phyloP scores from a whole-genome alignment of 2,329 filamentous ascomycete species.

The Fusarium pseudonygamai region DNA sequence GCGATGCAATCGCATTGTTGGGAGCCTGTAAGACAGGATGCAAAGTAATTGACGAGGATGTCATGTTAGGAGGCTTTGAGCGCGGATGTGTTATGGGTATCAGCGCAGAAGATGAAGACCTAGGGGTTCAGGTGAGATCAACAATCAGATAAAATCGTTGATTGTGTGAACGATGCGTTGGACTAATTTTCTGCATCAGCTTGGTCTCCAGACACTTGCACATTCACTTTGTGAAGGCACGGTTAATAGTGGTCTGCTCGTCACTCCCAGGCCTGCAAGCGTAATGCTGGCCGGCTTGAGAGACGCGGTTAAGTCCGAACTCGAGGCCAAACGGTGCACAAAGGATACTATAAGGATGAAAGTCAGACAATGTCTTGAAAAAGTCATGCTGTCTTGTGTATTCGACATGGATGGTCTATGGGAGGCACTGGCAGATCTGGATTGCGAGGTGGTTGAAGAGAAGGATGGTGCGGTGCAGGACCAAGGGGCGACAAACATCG shows the following conservation, averaged over 20 bases:
- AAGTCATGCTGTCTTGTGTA: constrained; percentile 63
- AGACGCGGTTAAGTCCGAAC: constrained; percentile 52
- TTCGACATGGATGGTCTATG: constrained; percentile 68
- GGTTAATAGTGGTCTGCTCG: constrained; percentile 51
- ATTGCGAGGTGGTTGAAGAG: constrained; percentile 49
- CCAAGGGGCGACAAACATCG: neutral
- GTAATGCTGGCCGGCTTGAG: constrained; percentile 54
- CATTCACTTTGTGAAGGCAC: constrained; percentile 48
- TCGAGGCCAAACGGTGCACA: constrained; percentile 32
- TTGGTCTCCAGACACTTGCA: constrained; percentile 61
- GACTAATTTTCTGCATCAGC: constrained; percentile 41
- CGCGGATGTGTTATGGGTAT: constrained; percentile 63
- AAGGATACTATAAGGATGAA: constrained; percentile 33
- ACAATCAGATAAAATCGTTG: neutral
- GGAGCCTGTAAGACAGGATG: constrained; percentile 56
- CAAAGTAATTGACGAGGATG: constrained; percentile 57
- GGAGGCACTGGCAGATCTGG: constrained; percentile 65
- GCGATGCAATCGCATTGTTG: constrained; percentile 43
- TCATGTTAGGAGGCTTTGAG: constrained; percentile 60
- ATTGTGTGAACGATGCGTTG: neutral
- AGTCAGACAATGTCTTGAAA: constrained; percentile 55
- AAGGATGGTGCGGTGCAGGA: constrained; percentile 30
- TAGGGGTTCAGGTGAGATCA: constrained; percentile 58
- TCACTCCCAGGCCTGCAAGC: constrained; percentile 58
- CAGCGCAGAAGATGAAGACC: constrained; percentile 61